Percentiles rank a stretch among this genome's conserved stretches.
Conservation (phyloP, 2,329 filamentous ascomycete species). For the Penicillium sp. region DNA sequence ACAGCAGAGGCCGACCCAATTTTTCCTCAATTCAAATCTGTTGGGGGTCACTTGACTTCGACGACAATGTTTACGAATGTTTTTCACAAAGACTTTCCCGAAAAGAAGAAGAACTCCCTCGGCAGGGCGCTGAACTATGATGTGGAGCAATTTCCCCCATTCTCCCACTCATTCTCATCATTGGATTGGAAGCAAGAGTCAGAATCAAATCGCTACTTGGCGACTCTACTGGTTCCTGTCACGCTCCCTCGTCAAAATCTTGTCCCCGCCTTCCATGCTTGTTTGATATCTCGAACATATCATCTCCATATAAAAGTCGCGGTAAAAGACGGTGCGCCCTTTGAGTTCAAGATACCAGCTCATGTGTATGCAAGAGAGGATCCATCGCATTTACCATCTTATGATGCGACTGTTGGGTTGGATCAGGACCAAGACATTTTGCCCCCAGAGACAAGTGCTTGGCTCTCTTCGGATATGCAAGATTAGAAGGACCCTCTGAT, state of each 20-base stretch:
- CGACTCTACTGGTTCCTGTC: slow-evolving; percentile 14
- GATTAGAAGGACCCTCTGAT: not conserved
- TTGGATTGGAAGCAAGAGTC: slow-evolving; percentile 9
- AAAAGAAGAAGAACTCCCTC: slow-evolving; percentile 13
- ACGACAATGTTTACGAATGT: slow-evolving; percentile 17
- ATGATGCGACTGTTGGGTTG: not conserved
- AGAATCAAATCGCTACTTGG: not conserved
- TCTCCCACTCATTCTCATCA: slow-evolving; percentile 8
- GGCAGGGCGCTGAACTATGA: slow-evolving; percentile 12
- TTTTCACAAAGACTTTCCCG: not conserved
- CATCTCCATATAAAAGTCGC: slow-evolving; percentile 11
- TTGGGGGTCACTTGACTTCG: slow-evolving; percentile 12
- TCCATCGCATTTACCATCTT: not conserved
- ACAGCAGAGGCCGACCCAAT: not conserved
- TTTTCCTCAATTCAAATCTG: slow-evolving; percentile 13
- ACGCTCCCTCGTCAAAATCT: slow-evolving; percentile 16
- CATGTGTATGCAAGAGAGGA: not conserved
- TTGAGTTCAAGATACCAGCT: slow-evolving; percentile 1
- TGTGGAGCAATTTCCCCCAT: slow-evolving; percentile 8
- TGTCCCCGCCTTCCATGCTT: slow-evolving; percentile 19
- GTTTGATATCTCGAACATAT: slow-evolving; percentile 14
- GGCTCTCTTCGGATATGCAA: not conserved
- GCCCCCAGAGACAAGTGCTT: not conserved
- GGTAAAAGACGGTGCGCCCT: slow-evolving; percentile 7
- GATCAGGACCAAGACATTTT: not conserved